phyloP scores from a whole-genome alignment of 495 filamentous ascomycete species.

The Lineolata rhizophorae region DNA sequence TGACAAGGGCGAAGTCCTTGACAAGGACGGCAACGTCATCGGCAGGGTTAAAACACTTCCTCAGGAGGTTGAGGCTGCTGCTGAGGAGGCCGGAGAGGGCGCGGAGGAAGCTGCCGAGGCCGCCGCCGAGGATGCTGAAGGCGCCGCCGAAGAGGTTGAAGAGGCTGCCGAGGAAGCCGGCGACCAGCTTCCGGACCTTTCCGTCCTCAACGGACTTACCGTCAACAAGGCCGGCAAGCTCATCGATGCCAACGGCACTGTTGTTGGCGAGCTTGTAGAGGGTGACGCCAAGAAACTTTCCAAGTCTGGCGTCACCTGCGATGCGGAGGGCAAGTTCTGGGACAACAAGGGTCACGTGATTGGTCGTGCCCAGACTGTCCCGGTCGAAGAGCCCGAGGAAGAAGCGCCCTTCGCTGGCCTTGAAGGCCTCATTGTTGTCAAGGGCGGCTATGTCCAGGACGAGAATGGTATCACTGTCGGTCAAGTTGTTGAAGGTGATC shows the following conservation, averaged over 20 bases:
- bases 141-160: constrained; percentile 14
- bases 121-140: constrained; percentile 15
- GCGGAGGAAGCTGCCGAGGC: constrained; percentile 10
- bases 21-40: constrained; percentile 22
- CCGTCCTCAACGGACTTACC: constrained; percentile 34
- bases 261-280: constrained; percentile 22
- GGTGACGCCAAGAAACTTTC: constrained; percentile 23
- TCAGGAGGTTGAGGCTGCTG: constrained; percentile 11
- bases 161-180: constrained; percentile 8
- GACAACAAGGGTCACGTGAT: constrained; percentile 23
- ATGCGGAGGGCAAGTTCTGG: constrained; percentile 22
- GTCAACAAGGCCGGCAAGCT: constrained; percentile 40
- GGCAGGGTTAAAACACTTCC: constrained; percentile 17
- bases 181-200: constrained; percentile 28
- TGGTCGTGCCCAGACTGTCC: constrained; percentile 20
- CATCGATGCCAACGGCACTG: constrained; percentile 16
- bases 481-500: constrained; percentile 34
- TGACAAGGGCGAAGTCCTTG: constrained; percentile 27
- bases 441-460: constrained; percentile 37
- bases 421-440: constrained; percentile 35
- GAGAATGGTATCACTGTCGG: constrained; percentile 36
- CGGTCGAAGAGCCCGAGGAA: constrained; percentile 28
- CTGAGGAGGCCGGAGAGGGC: constrained; percentile 15
- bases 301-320: constrained; percentile 16
- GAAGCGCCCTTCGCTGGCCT: constrained; percentile 42